Evolutionary conservation across 2,329 filamentous ascomycete genomes (phyloP).

Genomic region (Pseudopithomyces maydicus): DNA sequence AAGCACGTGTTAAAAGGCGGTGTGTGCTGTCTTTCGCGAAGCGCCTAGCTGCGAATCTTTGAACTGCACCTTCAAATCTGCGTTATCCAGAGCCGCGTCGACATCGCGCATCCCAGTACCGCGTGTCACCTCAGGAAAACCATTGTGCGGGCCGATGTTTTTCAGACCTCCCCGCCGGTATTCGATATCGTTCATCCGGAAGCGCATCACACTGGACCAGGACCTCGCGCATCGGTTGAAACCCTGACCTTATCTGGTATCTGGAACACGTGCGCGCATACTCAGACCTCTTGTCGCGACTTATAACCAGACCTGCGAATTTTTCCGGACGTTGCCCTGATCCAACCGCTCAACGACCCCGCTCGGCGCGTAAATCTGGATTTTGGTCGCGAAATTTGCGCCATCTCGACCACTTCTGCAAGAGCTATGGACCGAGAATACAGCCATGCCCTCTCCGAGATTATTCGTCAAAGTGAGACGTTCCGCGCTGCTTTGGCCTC

Average conservation of each 20-base stretch:
- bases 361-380: neutral
- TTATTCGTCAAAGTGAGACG: neutral
- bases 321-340: neutral
- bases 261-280: neutral
- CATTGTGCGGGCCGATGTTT: neutral
- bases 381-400: neutral
- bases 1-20: neutral
- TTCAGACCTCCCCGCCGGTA: neutral
- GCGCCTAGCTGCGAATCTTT: neutral
- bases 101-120: neutral
- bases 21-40: neutral
- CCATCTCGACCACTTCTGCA: neutral
- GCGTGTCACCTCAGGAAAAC: neutral
- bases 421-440: neutral
- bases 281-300: neutral
- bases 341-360: neutral
- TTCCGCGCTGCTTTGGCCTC: neutral
- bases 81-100: neutral
- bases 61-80: neutral
- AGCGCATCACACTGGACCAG: neutral
- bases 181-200: neutral
- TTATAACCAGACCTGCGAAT: neutral
- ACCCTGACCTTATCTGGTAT: neutral
- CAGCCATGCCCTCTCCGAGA: neutral
- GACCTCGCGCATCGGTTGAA: neutral